Conservation (phyloP, 176 grass and related monocot genomes). For the Juncus inflexus region DNA sequence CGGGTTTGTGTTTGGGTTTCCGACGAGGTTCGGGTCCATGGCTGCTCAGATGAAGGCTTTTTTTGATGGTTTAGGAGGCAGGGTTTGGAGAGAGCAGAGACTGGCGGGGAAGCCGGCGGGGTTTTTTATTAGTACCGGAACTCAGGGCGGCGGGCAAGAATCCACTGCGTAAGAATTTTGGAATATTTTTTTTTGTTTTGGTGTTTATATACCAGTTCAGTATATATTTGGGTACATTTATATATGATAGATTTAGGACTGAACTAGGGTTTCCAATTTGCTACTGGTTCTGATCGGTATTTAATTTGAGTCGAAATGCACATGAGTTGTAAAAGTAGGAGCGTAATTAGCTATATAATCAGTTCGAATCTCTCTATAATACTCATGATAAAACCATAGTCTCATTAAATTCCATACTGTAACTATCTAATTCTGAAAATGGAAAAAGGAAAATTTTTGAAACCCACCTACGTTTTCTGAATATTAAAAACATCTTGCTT, state of each 20-base stretch:
- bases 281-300: background rate
- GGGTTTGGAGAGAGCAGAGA: slow-evolving; percentile 37
- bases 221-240: too few species aligned
- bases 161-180: slow-evolving; percentile 45
- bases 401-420: too few species aligned
- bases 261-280: too few species aligned
- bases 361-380: too few species aligned
- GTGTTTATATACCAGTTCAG: background rate
- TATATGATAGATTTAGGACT: too few species aligned
- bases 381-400: too few species aligned
- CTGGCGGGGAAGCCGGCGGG: slow-evolving; percentile 43
- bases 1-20: slow-evolving; percentile 41
- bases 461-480: too few species aligned
- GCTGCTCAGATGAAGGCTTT: slow-evolving; percentile 52
- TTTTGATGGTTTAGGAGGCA: slow-evolving; percentile 42
- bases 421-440: too few species aligned
- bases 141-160: slow-evolving; percentile 51
- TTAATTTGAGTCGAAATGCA: background rate
- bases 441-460: too few species aligned
- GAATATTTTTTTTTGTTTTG: background rate
- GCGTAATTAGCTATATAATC: too few species aligned
- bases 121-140: slow-evolving; percentile 49
- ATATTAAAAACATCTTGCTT: too few species aligned
- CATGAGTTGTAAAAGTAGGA: background rate
- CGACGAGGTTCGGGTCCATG: slow-evolving; percentile 41